These are phyloP conservation scores for Irineochytrium annulatum DNA, from an alignment of 192 early-diverging fungal genomes.

Conservation along the genomic window DNA sequence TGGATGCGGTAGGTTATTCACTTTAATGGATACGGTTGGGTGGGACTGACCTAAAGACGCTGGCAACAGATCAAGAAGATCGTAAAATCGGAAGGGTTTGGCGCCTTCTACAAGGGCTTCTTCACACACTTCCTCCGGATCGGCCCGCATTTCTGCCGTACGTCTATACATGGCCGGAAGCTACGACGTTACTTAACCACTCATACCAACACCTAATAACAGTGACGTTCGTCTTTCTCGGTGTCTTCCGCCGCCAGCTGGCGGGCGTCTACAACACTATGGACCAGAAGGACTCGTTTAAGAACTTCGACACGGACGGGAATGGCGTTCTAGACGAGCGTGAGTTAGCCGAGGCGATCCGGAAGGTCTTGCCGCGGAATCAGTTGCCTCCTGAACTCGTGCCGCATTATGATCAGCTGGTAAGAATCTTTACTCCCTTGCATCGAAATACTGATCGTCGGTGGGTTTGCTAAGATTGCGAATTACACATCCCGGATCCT, in stretches of 20 bases:
- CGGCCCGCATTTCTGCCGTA: constrained; percentile 71
- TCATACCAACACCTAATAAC: neutral
- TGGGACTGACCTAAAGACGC: neutral
- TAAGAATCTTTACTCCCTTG: neutral
- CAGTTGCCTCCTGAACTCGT: neutral
- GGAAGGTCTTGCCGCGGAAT: constrained; percentile 21
- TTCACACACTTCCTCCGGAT: constrained; percentile 71
- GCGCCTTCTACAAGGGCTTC: constrained; percentile 70
- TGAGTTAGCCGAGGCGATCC: constrained; percentile 36
- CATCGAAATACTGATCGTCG: neutral
- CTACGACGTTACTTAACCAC: neutral
- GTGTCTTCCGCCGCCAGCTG: constrained; percentile 46
- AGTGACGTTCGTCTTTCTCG: constrained; percentile 72
- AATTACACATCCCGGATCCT: constrained; percentile 30
- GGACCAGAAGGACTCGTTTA: constrained; percentile 46
- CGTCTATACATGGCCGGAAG: constrained; percentile 4
- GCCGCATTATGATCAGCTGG: constrained; percentile 28
- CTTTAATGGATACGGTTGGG: neutral
- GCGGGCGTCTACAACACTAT: constrained; percentile 38
- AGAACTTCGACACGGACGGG: constrained; percentile 43
- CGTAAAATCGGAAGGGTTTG: constrained; percentile 51
- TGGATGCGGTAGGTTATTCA: constrained; percentile 33
- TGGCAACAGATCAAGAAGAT: constrained; percentile 47
- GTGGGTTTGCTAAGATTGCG: constrained; percentile 17
- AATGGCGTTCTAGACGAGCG: constrained; percentile 40